Conservation (phyloP, 2,329 filamentous ascomycete species). For the Sarocladium oryzae region DNA sequence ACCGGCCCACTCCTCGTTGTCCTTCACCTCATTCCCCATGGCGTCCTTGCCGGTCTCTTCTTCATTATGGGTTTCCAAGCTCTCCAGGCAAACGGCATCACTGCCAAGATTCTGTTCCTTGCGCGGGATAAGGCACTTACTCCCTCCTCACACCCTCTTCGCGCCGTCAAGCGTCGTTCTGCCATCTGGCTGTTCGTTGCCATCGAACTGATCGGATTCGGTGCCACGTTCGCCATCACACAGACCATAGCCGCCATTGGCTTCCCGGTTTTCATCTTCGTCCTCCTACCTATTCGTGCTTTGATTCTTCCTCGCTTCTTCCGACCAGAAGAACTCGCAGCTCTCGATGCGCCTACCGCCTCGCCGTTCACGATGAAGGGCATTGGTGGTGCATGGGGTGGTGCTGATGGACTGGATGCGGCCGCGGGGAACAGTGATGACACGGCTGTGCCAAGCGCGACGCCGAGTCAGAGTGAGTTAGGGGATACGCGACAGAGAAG, state of each 20-base stretch:
- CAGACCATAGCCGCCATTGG: constrained; percentile 78
- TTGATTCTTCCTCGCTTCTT: constrained; percentile 58
- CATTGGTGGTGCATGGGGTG: constrained; percentile 57
- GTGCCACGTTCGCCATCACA: constrained; percentile 74
- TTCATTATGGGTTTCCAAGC: constrained; percentile 81
- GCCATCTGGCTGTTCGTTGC: constrained; percentile 68
- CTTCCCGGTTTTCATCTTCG: constrained; percentile 68
- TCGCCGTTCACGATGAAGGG: constrained; percentile 71
- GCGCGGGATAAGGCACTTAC: constrained; percentile 59
- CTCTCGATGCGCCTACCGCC: constrained; percentile 68
- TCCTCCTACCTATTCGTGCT: constrained; percentile 60
- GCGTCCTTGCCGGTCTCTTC: constrained; percentile 73
- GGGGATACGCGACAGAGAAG: constrained; percentile 3
- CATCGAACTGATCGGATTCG: constrained; percentile 64
- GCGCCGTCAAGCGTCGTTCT: constrained; percentile 49
- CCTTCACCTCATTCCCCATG: constrained; percentile 71
- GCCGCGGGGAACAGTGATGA: constrained; percentile 10
- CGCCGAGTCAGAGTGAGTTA: background rate
- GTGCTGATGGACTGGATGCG: constrained; percentile 18
- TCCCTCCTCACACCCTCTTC: constrained; percentile 50
- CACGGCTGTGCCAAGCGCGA: constrained; percentile 1
- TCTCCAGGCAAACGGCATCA: constrained; percentile 70
- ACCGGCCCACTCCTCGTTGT: constrained; percentile 66
- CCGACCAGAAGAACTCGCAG: constrained; percentile 49
- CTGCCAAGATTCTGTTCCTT: constrained; percentile 65